Base-by-base conservation (phyloP, 805 yeast species). In the Cyberlindnera galapagoensis region DNA sequence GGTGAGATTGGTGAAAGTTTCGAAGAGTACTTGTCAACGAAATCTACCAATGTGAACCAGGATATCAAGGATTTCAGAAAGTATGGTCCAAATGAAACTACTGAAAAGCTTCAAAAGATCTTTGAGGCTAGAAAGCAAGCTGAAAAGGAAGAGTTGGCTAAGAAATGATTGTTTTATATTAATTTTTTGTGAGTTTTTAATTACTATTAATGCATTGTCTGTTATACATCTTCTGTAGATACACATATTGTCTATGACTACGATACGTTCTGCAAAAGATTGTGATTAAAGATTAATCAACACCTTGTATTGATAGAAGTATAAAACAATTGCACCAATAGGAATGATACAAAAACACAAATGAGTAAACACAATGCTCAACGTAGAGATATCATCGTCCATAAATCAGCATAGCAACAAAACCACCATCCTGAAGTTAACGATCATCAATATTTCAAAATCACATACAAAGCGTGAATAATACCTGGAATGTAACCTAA, bases 401-500 rank as follows among this genome's bases (percentile, higher is more conserved):
- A n/a, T n/a, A n/a, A n/a, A n/a, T n/a, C n/a, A n/a, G n/a, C n/a
- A n/a, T n/a, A n/a, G n/a, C n/a, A n/a, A n/a, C n/a, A n/a, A n/a
- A n/a, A n/a, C n/a, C n/a, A n/a, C n/a, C n/a, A n/a, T n/a, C n/a
- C n/a, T n/a, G n/a, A n/a, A n/a, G n/a, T n/a, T n/a, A 14, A 11
- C 17, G 12, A 15, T 17, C n/a, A 8, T 41, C 36, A 55, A 22
- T 47, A 44, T 39, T 38, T 48, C 30, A 37, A 43, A 25, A 75
- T 72, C 34, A 76, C 58, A 47, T 70, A 76, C 28, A 76, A 54
- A 5, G 81, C 80, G 42, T 76, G 80, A 32, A 75, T 58, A 31
- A 75, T 71, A 46, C 81, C 87, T 7, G 90, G 90, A 51, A 80
- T 68, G 60, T 74, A 80, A 36, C 86, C 88, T 30, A 80, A 65